Evolutionary conservation across 129 eudicot species (phyloP).

Genomic region (Arctium minus): DNA sequence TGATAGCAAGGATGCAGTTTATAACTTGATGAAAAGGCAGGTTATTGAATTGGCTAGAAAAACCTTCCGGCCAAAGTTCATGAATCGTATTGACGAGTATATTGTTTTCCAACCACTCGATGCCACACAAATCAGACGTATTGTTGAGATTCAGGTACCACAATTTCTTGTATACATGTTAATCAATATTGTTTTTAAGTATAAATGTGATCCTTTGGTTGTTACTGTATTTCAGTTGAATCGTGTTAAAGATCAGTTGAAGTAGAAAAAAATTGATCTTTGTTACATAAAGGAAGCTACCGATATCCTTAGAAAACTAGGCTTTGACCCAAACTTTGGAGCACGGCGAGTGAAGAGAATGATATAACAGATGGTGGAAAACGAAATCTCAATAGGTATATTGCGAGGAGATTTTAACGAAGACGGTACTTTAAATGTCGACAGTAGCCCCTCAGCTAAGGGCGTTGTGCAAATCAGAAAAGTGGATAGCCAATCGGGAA

Average conservation of each 20-base stretch:
- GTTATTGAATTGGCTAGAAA: constrained; percentile 86
- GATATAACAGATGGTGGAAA: constrained; percentile 93
- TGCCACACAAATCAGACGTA: constrained; percentile 61
- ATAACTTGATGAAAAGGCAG: constrained; percentile 77
- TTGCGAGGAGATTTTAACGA: constrained; percentile 67
- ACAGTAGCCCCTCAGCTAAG: constrained; percentile 34
- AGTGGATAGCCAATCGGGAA: constrained; percentile 25
- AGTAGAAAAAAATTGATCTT: constrained; percentile 74
- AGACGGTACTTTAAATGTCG: constrained; percentile 62
- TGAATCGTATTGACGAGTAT: constrained; percentile 91
- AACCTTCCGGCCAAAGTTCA: constrained; percentile 88
- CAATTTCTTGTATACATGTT: background rate
- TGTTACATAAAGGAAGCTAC: constrained; percentile 65
- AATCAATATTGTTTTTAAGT: background rate
- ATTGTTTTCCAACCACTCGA: constrained; percentile 96
- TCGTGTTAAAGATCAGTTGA: constrained; percentile 76
- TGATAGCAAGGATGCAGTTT: constrained; percentile 67
- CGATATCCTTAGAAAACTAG: constrained; percentile 53
- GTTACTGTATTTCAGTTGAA: constrained; percentile 52
- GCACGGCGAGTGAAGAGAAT: constrained; percentile 96
- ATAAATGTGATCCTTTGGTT: background rate
- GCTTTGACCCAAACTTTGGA: constrained; percentile 87
- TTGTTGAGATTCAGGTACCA: constrained; percentile 89
- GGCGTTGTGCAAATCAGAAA: constrained; percentile 60
- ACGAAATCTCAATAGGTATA: constrained; percentile 73